Evolutionary conservation across 305 asterid genomes (phyloP), one percentile per base, ranked within the genome.

Genomic region (Striga hermonthica): DNA sequence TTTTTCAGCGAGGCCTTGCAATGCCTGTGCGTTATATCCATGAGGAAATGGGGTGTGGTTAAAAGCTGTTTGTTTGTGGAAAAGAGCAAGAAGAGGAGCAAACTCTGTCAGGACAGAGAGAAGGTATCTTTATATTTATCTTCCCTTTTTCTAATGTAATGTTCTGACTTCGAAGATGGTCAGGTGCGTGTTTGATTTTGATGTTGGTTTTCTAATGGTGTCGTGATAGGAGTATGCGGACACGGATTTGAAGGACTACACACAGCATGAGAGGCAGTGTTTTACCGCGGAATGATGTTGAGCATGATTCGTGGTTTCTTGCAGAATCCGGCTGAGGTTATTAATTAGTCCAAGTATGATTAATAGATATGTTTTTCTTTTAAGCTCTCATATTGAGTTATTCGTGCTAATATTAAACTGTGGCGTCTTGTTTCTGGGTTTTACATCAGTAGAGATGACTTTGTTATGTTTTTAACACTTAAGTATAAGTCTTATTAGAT

Each of bases 221-320:
- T 47, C 16, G 57, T 62, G 39, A 16, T 54, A 78, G 81, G 78
- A 72, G 73, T 70, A 50, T 7, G 81, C 70, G 64, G 61, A 58
- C 61, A 39, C 78, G 80, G 79, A 76, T 43, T 37, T 31, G 60
- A 74, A 69, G 67, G 82, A 81, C 56, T 64, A 36, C 69, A 74
- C 57, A 16, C 65, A 80, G 57, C 72, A 78, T 43, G 70, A 60
- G 79, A 68, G 73, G 62, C 81, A 78, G 40, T 66, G 80, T 76
- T 39, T 68, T 73, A 11, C 70, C 73, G 38, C 44, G 36, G 68
- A 65, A 66, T 49, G 73, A 62, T 36, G 47, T 3, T 1, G 64
- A 52, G 53, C 53, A 61, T 50, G 60, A 16, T 39, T 13, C 49
- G 12, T 67, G 28, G 15, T 68, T 40, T 28, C 57, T 1, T 52